These are phyloP conservation scores for Skeletonema grethae DNA, from an alignment of 108 stramenopile genomes.

Conservation along the genomic window DNA sequence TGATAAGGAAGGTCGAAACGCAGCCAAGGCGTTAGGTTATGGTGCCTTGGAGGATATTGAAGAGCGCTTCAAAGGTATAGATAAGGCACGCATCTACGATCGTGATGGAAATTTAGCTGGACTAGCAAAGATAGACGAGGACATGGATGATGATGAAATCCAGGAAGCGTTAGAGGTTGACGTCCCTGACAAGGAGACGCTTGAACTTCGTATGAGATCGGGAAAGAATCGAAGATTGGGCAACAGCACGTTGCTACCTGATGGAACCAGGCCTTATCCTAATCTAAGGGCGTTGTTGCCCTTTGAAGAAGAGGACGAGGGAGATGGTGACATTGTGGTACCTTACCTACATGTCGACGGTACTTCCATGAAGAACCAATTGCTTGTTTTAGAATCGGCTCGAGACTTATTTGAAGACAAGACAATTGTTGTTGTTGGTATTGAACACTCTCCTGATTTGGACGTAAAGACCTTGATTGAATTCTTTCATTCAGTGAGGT, in stretches of 20 bases:
- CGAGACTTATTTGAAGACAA: constrained; percentile 36
- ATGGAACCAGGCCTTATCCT: constrained; percentile 45
- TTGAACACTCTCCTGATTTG: constrained; percentile 57
- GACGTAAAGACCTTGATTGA: constrained; percentile 49
- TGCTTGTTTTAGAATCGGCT: constrained; percentile 45
- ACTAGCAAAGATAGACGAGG: constrained; percentile 27
- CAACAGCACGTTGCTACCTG: constrained; percentile 25
- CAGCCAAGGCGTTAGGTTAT: constrained; percentile 50
- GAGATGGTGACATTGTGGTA: constrained; percentile 52
- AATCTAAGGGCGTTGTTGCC: constrained; percentile 42
- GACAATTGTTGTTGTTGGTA: constrained; percentile 51
- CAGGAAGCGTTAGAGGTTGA: constrained; percentile 35
- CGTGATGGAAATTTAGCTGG: constrained; percentile 56
- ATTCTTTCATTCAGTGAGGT: constrained; percentile 47
- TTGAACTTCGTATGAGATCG: constrained; percentile 33
- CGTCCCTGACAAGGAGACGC: constrained; percentile 42
- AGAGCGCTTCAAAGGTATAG: constrained; percentile 42
- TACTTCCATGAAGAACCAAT: constrained; percentile 38
- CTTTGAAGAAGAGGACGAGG: constrained; percentile 55
- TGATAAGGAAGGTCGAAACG: constrained; percentile 5
- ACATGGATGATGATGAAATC: constrained; percentile 51
- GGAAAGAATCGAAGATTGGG: constrained; percentile 14
- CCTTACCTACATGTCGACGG: constrained; percentile 68
- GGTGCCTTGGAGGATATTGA: constrained; percentile 51
- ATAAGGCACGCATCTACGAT: constrained; percentile 54